Base-by-base conservation (phyloP, 2,329 filamentous ascomycete species). In the Simplicillium aogashimaense region DNA sequence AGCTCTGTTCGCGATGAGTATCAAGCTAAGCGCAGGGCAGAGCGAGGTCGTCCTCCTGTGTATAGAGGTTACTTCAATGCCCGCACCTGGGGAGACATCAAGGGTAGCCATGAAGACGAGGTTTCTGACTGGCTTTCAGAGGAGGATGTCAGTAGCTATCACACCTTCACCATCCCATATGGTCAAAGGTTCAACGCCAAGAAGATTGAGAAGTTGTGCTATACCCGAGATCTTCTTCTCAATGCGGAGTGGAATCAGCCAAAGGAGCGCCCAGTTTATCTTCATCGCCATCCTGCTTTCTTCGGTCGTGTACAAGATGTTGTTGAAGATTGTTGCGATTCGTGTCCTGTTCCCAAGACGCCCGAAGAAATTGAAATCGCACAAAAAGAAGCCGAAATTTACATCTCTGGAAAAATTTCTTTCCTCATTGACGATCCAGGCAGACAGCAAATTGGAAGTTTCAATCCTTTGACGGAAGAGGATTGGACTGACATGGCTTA, bases 401-500 rank as follows among this genome's bases (percentile, higher is more conserved):
- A 86, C 53, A 77, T 94, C 16, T 84, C 80, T 3, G 86, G 86
- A 8, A 69, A 74, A 16, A 69, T 92, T 9, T 67, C 69, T 0
- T 94, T 94, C 58, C 67, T 92, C 49, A 81, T 81, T 46, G 86
- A 94, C 50, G 76, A 94, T 49, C 85, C 87, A 2, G 87, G 87
- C 14, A 72, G 87, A 41, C 87, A 92, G 53, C 64, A 74, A 56
- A 77, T 77, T 37, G 74, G 74, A 18, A 76, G 72, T 9, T 94
- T 94, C 63, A 83, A 92, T 50, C 87, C 86, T 0, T 69, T 90
- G 30, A 89, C 83, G 0, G 79, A 86, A 33, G 72, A 86, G 38
- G 86, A 92, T 53, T 94, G 86, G 85, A 92, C 86, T 1, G 84
- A 89, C 47, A 92, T 94, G 86, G 86, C 86, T 1, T 94, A 94